phyloP scores from a whole-genome alignment of 768 basidiomycete genomes.

The Auriculariales sp. region DNA sequence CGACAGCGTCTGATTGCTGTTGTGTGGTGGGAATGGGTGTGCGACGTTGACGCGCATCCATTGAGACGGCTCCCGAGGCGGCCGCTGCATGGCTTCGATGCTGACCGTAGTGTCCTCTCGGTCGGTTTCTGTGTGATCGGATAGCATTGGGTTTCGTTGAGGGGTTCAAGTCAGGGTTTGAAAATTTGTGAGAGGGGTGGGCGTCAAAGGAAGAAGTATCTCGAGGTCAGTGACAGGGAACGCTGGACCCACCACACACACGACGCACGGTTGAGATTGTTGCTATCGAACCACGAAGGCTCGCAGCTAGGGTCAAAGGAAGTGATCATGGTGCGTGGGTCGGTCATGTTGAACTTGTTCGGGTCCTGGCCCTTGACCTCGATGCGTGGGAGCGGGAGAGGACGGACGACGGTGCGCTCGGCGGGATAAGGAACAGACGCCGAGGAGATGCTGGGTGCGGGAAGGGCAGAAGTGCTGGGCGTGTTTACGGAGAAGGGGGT shows the following conservation, averaged over 20 bases:
- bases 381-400: slow-evolving; percentile 1
- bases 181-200: no score
- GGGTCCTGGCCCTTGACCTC: slow-evolving; percentile 64
- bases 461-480: slow-evolving; percentile 10
- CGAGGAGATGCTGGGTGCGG: slow-evolving; percentile 12
- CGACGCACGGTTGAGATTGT: neutral
- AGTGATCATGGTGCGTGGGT: slow-evolving; percentile 27
- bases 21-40: neutral
- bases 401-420: slow-evolving; percentile 13
- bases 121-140: neutral
- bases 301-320: neutral
- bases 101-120: neutral
- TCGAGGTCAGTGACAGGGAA: neutral
- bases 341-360: slow-evolving; percentile 64
- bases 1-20: neutral
- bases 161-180: neutral
- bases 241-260: no score
- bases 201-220: no score
- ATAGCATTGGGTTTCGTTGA: slow-evolving; percentile 1
- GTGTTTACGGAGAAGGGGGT: slow-evolving; percentile 18
- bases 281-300: neutral
- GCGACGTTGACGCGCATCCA: slow-evolving; percentile 5
- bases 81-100: neutral
- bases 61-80: neutral
- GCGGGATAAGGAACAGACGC: slow-evolving; percentile 10